Evolutionary conservation across 2,329 filamentous ascomycete genomes (phyloP).

Genomic region (Stylonectria norvegica): DNA sequence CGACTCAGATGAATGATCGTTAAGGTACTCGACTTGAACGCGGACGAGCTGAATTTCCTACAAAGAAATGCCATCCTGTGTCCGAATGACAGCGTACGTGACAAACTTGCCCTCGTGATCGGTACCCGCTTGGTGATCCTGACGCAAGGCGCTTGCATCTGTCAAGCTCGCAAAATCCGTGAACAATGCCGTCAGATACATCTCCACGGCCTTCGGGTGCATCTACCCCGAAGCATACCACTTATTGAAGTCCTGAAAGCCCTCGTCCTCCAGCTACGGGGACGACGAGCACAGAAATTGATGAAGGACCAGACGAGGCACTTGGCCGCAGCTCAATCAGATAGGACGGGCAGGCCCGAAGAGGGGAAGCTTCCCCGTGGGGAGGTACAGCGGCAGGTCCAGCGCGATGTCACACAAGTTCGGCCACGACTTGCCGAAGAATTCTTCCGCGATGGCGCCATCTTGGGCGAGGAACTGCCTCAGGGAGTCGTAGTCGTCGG

Average conservation of each 20-base stretch:
- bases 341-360: constrained; percentile 14
- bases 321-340: constrained; percentile 22
- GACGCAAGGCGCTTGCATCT: constrained; percentile 1
- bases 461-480: background rate
- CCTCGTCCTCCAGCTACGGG: constrained; percentile 21
- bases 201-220: constrained; percentile 26
- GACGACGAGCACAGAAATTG: constrained; percentile 30
- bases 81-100: constrained; percentile 25
- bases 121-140: background rate
- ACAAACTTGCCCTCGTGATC: background rate
- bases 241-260: constrained; percentile 32
- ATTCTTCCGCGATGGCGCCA: background rate
- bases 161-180: constrained; percentile 24
- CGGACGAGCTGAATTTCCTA: constrained; percentile 7
- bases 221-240: constrained; percentile 33
- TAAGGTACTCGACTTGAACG: constrained; percentile 14
- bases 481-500: constrained; percentile 23
- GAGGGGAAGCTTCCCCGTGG: constrained; percentile 12
- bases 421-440: constrained; percentile 20
- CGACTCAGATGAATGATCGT: constrained; percentile 24
- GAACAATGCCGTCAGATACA: constrained; percentile 31
- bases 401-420: constrained; percentile 23
- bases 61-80: background rate
- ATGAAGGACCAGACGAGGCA: constrained; percentile 29
- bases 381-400: constrained; percentile 19